Conservation (phyloP, 2,329 filamentous ascomycete species). For the Claviceps sorghi region DNA sequence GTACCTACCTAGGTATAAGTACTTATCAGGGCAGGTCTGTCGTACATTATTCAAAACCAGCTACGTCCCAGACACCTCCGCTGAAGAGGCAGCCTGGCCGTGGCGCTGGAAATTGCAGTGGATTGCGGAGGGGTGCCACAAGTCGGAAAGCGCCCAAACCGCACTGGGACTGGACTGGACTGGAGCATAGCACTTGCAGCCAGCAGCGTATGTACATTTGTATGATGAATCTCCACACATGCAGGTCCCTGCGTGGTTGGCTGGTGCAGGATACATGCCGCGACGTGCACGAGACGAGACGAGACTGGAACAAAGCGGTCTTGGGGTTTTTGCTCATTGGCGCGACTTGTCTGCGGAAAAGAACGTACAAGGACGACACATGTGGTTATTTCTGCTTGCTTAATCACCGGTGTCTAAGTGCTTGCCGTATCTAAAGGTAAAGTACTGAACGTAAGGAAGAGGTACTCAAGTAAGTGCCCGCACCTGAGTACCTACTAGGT, state of each 20-base stretch:
- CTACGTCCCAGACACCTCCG: no score
- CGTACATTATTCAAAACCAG: neutral
- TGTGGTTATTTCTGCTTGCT: no score
- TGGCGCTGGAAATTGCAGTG: constrained; percentile 7
- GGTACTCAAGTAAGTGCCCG: no score
- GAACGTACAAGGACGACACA: neutral
- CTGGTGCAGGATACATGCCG: no score
- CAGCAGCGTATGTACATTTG: no score
- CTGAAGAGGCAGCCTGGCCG: neutral
- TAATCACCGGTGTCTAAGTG: no score
- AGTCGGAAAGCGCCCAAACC: neutral
- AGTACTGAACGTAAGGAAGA: no score
- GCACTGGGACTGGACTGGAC: neutral
- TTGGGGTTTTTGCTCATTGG: neutral
- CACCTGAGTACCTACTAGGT: no score
- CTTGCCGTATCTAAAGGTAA: no score
- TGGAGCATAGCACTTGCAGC: neutral
- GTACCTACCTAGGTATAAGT: no score
- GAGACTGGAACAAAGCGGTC: neutral
- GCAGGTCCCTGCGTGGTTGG: neutral
- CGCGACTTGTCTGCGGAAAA: neutral
- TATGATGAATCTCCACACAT: neutral
- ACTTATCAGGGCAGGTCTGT: no score
- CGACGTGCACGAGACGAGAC: no score
- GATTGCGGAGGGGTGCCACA: constrained; percentile 1